Evolutionary conservation across 2,329 filamentous ascomycete genomes (phyloP).

Genomic region (Pseudopithomyces maydicus): DNA sequence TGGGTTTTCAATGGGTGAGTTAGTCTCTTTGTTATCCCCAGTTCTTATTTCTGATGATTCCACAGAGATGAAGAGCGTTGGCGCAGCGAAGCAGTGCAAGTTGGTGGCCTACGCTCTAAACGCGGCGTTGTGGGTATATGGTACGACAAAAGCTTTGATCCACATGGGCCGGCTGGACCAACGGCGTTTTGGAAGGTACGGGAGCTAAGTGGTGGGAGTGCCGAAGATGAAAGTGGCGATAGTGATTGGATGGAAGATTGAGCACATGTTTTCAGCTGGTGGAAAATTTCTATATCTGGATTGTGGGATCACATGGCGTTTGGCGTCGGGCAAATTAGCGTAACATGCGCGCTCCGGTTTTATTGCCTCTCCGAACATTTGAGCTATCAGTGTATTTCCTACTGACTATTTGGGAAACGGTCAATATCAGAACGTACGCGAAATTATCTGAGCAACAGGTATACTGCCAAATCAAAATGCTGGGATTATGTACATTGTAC

Average conservation of each 20-base stretch:
- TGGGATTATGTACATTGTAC: no score
- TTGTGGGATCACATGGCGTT: not conserved
- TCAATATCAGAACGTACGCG: no score
- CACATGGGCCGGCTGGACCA: conserved; percentile 72
- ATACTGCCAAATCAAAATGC: no score
- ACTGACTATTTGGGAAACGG: no score
- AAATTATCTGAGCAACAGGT: no score
- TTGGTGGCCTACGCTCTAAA: conserved; percentile 69
- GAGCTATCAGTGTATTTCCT: no score
- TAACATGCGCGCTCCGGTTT: not conserved
- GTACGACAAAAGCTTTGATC: conserved; percentile 76
- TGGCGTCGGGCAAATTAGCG: not conserved
- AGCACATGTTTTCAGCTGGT: not conserved
- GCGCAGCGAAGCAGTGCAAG: conserved; percentile 77
- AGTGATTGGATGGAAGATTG: conserved; percentile 1
- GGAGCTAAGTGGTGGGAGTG: conserved; percentile 44
- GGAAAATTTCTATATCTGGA: not conserved
- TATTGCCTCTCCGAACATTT: not conserved
- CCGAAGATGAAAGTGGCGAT: conserved; percentile 15
- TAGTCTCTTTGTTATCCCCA: not conserved
- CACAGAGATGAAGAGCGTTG: conserved; percentile 69
- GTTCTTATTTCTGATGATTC: not conserved
- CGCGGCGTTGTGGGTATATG: conserved; percentile 75
- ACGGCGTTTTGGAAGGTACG: conserved; percentile 79
- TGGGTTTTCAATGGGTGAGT: conserved; percentile 62